These are phyloP conservation scores for Rostrohypoxylon terebratum DNA, from an alignment of 495 filamentous ascomycete species.

Conservation along the genomic window DNA sequence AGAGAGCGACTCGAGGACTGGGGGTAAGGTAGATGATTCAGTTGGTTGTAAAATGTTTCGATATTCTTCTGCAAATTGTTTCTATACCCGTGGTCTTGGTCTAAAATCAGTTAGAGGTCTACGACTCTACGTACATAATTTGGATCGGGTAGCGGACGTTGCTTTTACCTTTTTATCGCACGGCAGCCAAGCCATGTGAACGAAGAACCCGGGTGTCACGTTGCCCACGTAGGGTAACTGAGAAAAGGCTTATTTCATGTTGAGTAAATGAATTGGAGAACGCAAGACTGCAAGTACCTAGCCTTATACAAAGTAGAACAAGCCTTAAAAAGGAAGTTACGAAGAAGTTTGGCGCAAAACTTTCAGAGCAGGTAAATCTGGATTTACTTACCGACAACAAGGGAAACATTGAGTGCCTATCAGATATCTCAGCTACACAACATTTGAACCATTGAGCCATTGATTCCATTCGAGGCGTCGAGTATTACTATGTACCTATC, in stretches of 20 bases:
- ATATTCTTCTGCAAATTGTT: not conserved
- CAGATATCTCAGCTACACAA: not conserved
- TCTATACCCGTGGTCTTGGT: slow-evolving; percentile 1
- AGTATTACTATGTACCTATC: no score
- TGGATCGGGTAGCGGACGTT: slow-evolving; percentile 22
- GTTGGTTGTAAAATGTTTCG: not conserved
- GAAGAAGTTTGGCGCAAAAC: not conserved
- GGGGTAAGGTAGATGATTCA: not conserved
- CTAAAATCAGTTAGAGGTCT: no score
- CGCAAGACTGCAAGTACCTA: not conserved
- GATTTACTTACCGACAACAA: not conserved
- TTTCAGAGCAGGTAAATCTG: not conserved
- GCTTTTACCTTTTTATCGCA: slow-evolving; percentile 34
- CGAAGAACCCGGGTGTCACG: slow-evolving; percentile 17
- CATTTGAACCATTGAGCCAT: no score
- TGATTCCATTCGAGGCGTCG: not conserved
- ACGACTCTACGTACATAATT: no score
- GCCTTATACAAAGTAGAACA: not conserved
- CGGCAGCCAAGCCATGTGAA: slow-evolving; percentile 27
- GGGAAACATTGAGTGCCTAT: not conserved
- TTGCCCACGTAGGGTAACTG: slow-evolving; percentile 21
- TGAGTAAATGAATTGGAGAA: not conserved
- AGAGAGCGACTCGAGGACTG: not conserved
- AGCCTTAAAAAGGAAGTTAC: not conserved
- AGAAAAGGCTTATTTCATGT: not conserved